phyloP scores from a whole-genome alignment of 2,329 filamentous ascomycete genomes.

The Colletotrichum plurivorum region DNA sequence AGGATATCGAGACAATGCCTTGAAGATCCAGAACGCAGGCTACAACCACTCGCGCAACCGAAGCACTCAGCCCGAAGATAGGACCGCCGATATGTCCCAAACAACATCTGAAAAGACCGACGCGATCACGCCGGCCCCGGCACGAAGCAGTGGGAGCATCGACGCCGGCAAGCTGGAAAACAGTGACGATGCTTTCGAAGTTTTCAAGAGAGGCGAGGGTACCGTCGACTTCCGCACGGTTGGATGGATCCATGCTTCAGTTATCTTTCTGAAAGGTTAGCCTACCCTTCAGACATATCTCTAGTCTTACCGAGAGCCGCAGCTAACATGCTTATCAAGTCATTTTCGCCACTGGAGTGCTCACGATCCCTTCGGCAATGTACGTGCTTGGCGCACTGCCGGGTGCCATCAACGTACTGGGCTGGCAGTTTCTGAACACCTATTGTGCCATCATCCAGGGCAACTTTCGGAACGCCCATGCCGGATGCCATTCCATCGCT shows the following conservation, averaged over 20 bases:
- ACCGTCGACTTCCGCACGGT: conserved; percentile 64
- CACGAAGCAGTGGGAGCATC: conserved; percentile 43
- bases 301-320: not conserved
- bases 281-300: not conserved
- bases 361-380: conserved; percentile 59
- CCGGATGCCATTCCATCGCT: conserved; percentile 57
- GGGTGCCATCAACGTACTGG: conserved; percentile 58
- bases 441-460: conserved; percentile 57
- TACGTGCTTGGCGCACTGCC: conserved; percentile 58
- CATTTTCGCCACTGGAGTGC: conserved; percentile 59
- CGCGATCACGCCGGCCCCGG: conserved; percentile 41
- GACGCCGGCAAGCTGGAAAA: conserved; percentile 44
- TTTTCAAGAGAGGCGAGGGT: conserved; percentile 60
- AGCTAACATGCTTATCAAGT: conserved; percentile 42
- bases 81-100: conserved; percentile 30
- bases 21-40: not conserved
- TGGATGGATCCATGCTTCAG: conserved; percentile 61
- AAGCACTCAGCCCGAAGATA: not conserved
- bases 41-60: not conserved
- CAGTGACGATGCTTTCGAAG: conserved; percentile 52
- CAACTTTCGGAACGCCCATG: conserved; percentile 55
- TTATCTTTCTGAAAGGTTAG: conserved; percentile 62
- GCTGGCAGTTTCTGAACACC: conserved; percentile 57
- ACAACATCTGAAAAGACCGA: conserved; percentile 42
- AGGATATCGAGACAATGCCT: conserved; percentile 16